Percentiles rank a stretch among this genome's conserved stretches.
phyloP scores from a whole-genome alignment of 2,329 filamentous ascomycete genomes.

The Fusarium abutilonis region DNA sequence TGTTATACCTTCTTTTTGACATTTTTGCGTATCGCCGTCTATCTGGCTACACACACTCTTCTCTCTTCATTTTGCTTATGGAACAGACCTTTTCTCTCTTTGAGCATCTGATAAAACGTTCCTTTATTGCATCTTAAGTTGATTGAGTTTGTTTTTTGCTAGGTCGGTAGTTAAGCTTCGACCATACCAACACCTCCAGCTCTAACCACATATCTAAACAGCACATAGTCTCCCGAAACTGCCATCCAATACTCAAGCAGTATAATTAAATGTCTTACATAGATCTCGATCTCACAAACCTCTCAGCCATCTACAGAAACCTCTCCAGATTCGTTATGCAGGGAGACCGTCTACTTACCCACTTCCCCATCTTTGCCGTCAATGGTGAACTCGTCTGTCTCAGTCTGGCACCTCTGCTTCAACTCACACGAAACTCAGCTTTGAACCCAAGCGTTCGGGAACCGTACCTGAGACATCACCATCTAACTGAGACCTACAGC shows the following conservation, averaged over 20 bases:
- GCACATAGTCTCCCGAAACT: background rate
- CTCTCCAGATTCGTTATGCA: slow-evolving; percentile 22
- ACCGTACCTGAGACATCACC: slow-evolving; percentile 24
- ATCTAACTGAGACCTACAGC: slow-evolving; percentile 30
- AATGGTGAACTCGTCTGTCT: background rate
- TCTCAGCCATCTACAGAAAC: background rate
- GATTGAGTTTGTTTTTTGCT: background rate
- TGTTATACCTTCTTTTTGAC: slow-evolving; percentile 29
- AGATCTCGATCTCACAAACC: slow-evolving; percentile 22
- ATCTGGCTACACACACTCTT: no score
- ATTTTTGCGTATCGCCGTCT: background rate
- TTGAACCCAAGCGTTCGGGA: slow-evolving; percentile 10
- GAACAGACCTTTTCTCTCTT: no score
- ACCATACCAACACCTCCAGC: no score
- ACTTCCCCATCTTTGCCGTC: slow-evolving; percentile 15
- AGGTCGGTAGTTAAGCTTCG: no score
- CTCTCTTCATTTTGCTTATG: no score
- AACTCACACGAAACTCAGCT: slow-evolving; percentile 4
- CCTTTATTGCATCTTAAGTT: no score
- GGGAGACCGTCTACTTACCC: slow-evolving; percentile 18
- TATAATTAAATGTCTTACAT: background rate
- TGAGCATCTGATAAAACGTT: no score
- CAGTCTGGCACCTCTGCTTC: slow-evolving; percentile 6
- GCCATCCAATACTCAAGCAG: background rate
- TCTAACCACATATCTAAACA: background rate